These are phyloP conservation scores for Discostella stelligeroides DNA, from an alignment of 108 stramenopile genomes.

Conservation along the genomic window DNA sequence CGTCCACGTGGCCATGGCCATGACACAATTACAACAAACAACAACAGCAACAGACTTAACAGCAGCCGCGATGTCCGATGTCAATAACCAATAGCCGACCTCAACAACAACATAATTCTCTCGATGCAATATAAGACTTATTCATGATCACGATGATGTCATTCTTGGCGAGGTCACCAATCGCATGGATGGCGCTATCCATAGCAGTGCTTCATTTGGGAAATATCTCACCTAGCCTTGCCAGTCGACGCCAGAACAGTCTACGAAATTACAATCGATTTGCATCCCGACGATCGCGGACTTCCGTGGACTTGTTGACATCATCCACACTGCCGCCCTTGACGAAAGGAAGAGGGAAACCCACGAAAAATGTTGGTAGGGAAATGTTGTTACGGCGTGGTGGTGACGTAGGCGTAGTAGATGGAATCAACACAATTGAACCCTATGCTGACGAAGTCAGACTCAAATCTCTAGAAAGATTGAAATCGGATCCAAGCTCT, in stretches of 20 bases:
- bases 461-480: constrained; percentile 25
- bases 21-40: too few species aligned
- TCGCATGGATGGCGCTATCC: background rate
- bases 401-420: constrained; percentile 5
- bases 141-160: too few species aligned
- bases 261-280: constrained; percentile 8
- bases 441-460: background rate
- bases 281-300: constrained; percentile 17
- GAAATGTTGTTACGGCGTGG: background rate
- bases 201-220: background rate
- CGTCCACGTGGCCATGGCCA: too few species aligned
- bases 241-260: constrained; percentile 6
- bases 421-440: constrained; percentile 49
- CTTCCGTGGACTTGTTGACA: constrained; percentile 11
- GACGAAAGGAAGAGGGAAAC: background rate
- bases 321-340: constrained; percentile 8
- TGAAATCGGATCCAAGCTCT: constrained; percentile 44
- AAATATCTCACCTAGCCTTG: background rate
- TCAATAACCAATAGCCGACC: too few species aligned
- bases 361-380: background rate
- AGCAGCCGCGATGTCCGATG: too few species aligned
- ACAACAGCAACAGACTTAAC: too few species aligned
- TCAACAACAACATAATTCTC: too few species aligned
- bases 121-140: too few species aligned
- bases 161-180: too few species aligned